Percentiles rank a stretch among this genome's conserved stretches.
Conservation (phyloP, 208 protist genomes). For the Wallacemonas sp. region DNA sequence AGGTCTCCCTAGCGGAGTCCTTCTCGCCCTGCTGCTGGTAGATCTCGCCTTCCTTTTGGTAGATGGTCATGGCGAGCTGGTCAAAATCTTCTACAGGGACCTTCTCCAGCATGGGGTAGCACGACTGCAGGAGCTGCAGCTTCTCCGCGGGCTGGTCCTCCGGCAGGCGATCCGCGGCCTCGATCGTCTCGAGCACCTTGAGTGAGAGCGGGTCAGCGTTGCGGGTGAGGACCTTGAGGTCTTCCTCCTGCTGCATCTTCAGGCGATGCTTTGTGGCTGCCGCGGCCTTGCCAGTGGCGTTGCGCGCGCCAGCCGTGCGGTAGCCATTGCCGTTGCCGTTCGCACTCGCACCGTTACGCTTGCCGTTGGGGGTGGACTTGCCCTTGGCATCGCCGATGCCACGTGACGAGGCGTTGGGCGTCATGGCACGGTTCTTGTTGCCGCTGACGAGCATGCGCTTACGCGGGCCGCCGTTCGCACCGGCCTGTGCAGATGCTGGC, state of each 20-base stretch:
- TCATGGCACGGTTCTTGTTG: constrained; percentile 16
- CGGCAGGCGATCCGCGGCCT: constrained; percentile 56
- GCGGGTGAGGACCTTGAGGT: constrained; percentile 35
- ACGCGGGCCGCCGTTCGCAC: constrained; percentile 14
- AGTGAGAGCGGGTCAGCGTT: constrained; percentile 60
- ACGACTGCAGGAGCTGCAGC: constrained; percentile 54
- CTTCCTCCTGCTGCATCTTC: constrained; percentile 36
- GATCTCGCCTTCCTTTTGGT: constrained; percentile 78
- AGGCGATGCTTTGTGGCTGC: constrained; percentile 6
- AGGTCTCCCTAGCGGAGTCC: constrained; percentile 64
- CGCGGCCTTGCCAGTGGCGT: not conserved
- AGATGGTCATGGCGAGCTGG: constrained; percentile 72
- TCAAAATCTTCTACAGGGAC: constrained; percentile 62
- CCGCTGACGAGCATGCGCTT: constrained; percentile 30
- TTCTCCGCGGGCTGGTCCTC: constrained; percentile 37
- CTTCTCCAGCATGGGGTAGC: constrained; percentile 64
- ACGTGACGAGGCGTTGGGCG: constrained; percentile 2
- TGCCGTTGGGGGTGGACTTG: not conserved
- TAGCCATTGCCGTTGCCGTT: not conserved
- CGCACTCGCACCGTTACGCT: constrained; percentile 10
- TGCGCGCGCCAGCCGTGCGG: not conserved
- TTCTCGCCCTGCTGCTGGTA: constrained; percentile 52
- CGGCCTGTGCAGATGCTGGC: not conserved
- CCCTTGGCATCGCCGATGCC: not conserved
- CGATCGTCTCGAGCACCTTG: constrained; percentile 57